Evolutionary conservation across 129 eudicot genomes (phyloP), one percentile per base, ranked within the genome.

Genomic region (Saposhnikovia divaricata): DNA sequence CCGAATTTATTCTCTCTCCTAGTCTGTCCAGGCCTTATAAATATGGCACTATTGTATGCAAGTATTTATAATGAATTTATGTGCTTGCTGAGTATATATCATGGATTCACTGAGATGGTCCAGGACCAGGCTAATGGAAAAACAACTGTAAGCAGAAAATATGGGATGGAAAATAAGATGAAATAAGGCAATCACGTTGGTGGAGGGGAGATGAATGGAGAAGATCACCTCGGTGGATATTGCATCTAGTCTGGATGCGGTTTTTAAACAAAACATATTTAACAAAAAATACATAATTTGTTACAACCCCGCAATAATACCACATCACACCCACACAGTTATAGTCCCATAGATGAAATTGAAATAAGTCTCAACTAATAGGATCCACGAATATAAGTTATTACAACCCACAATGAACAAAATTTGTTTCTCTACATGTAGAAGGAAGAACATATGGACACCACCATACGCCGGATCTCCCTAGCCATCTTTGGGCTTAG

Each of bases 201-300:
- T 27, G 38, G 38, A 65, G 18, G 14, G 72, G 19, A 10, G 19
- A 31, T n/a, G 72, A 40, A 65, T 86, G 66, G 90, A 83, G 70
- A 83, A 85, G 53, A 82, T 91, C 38, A 78, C 81, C 79, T 85
- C 90, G 38, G 81, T 75, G 57, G 86, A 85, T 80, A 87, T 91
- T 50, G 96, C 82, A 83, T 83, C 93, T 53, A 93, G 91, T 69
- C 82, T 93, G 28, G 78, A 88, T 23, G 84, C 90, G 27, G 83
- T 89, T 77, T 89, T 91, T 53, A 80, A 63, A 66, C 97, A 88
- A 42, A 87, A 83, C 80, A 53, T 81, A 69, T 78, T 90, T 61
- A 68, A 81, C 39, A 96, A 95, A n/a, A n/a, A n/a, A n/a, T n/a
- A n/a, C n/a, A n/a, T n/a, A n/a, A n/a, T n/a, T n/a, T n/a, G n/a